Evolutionary conservation across 1,139 yeast genomes (phyloP), one percentile per base, ranked within the genome.

Genomic region (Geotrichum klebahnii): DNA sequence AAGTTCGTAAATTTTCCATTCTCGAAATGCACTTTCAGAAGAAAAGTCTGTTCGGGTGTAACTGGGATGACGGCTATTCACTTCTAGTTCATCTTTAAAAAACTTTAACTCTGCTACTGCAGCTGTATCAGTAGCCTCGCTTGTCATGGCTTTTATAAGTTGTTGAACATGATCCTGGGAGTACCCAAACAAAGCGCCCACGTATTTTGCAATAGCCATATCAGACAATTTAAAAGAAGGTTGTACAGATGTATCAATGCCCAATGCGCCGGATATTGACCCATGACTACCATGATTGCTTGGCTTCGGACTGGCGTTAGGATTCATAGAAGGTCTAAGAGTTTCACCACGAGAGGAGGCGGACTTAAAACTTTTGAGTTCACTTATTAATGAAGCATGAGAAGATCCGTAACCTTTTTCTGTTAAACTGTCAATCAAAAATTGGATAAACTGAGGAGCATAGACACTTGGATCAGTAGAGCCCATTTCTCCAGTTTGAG

Each of bases 401-500:
- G 64, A 59, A 28, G 59, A 57, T 24, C 61, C 42, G 23, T 53
- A 53, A 10, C 64, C 63, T 12, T 58, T 58, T 22, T 74, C 73
- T 36, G 63, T 69, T 12, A 81, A 72, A 8, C 80, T 63, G 3
- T 68, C 65, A 6, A 81, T 73, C 26, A 84, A 64, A 20, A 84
- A 68, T 35, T 74, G 69, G 31, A 83, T 81, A 64, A 85, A 84
- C 14, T 69, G 68, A 9, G 74, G 73, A 0, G 86, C 77, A 53
- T 83, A 87, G 3, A 46, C 24, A 10, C 46, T 33, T 1, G 48
- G 61, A 0, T 78, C 77, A 36, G 78, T 57, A 55, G 81, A 80
- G 46, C 72, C 73, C 3, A 31, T 3, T 16, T 36, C 39, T 6
- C 35, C 43, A 14, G 41, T 34, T 14, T 34, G 37, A 20, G 39